Percentiles rank a stretch among this genome's conserved stretches.
phyloP scores from a whole-genome alignment of 441 rosid genomes.

The Adansonia rubrostipa region DNA sequence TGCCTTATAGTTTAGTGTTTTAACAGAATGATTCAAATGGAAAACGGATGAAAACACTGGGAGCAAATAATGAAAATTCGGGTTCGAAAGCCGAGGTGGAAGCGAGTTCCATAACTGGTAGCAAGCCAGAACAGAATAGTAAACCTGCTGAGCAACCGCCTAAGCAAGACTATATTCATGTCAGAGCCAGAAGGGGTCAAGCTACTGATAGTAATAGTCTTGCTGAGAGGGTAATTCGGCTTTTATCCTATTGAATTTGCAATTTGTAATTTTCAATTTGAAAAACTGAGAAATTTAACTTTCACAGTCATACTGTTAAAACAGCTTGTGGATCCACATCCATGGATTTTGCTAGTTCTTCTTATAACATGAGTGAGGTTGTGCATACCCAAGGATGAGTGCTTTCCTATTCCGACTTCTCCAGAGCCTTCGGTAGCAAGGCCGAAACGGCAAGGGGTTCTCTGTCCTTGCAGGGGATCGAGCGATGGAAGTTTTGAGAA shows the following conservation, averaged over 20 bases:
- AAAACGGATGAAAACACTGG: slow-evolving; percentile 55
- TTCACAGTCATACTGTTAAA: neutral
- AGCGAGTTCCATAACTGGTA: slow-evolving; percentile 60
- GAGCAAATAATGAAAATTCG: slow-evolving; percentile 47
- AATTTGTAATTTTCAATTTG: slow-evolving; percentile 12
- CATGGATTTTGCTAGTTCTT: slow-evolving; percentile 5
- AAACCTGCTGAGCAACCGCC: slow-evolving; percentile 66
- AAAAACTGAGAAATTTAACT: neutral
- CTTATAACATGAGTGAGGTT: neutral
- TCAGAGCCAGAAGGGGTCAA: slow-evolving; percentile 77
- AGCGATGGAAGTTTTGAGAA: too few species aligned
- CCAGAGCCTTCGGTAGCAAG: too few species aligned
- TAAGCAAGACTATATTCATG: slow-evolving; percentile 75
- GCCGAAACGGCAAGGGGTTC: too few species aligned
- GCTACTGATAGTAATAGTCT: slow-evolving; percentile 76
- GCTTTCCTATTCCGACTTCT: too few species aligned
- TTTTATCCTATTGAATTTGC: slow-evolving; percentile 21
- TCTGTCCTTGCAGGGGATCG: too few species aligned
- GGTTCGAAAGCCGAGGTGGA: slow-evolving; percentile 65
- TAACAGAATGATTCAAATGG: slow-evolving; percentile 64
- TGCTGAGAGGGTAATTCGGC: slow-evolving; percentile 66
- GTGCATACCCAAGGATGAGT: too few species aligned
- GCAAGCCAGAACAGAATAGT: slow-evolving; percentile 56
- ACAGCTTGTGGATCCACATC: neutral
- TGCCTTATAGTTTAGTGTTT: slow-evolving; percentile 27